phyloP scores from a whole-genome alignment of 202 grass and related monocot genomes.

The Panicum virgatum region DNA sequence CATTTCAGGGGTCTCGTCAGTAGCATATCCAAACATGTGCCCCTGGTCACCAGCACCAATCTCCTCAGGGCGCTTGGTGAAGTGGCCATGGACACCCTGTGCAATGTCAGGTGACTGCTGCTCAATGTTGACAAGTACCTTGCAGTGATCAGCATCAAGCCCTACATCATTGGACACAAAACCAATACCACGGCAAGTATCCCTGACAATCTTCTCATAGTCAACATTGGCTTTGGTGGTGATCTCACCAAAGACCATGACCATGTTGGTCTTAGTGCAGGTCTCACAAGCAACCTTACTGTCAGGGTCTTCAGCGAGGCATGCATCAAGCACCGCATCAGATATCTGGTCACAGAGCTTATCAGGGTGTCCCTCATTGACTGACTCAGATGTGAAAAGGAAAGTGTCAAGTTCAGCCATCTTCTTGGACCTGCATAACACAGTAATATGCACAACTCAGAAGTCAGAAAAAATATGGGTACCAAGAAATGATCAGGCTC shows the following conservation, averaged over 20 bases:
- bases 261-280: conserved; percentile 85
- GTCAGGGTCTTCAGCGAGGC: conserved; percentile 69
- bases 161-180: conserved; percentile 79
- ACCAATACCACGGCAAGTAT: conserved; percentile 71
- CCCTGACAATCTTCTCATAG: conserved; percentile 86
- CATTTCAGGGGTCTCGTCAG: conserved; percentile 75
- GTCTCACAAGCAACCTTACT: conserved; percentile 92
- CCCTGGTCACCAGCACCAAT: conserved; percentile 89
- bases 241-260: conserved; percentile 89
- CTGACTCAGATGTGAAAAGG: conserved; percentile 83
- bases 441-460: background rate
- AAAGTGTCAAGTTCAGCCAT: conserved; percentile 76
- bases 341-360: conserved; percentile 92
- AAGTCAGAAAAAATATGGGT: background rate
- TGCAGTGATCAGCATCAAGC: conserved; percentile 77
- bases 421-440: conserved; percentile 35
- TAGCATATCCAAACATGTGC: conserved; percentile 86
- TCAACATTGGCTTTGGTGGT: conserved; percentile 78
- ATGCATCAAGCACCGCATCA: conserved; percentile 74
- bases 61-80: conserved; percentile 85
- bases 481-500: background rate
- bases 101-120: conserved; percentile 87
- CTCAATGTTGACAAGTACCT: conserved; percentile 84
- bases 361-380: conserved; percentile 88
- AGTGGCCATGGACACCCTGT: conserved; percentile 71